Conservation (phyloP, 352 stramenopile genomes). For the Phytopythium cucurbitacearum region DNA sequence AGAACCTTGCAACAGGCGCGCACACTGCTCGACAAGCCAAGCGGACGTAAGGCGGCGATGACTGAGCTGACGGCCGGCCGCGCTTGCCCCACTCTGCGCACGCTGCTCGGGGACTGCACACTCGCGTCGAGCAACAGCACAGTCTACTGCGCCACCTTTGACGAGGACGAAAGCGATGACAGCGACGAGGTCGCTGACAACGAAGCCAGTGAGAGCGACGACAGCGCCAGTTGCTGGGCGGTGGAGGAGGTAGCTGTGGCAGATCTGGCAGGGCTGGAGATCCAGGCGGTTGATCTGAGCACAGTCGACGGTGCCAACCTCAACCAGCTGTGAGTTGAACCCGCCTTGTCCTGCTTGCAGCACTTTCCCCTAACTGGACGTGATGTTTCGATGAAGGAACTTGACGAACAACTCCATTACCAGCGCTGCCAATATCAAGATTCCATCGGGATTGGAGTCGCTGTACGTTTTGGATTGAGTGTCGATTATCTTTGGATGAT, state of each 20-base stretch:
- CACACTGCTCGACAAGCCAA: no score
- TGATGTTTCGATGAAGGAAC: no score
- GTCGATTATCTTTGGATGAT: no score
- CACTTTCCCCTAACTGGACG: no score
- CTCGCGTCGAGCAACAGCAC: background rate
- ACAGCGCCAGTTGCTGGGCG: background rate
- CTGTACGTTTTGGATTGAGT: no score
- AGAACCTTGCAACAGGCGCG: no score
- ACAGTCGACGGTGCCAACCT: constrained; percentile 1
- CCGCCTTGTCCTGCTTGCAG: no score
- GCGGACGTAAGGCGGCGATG: background rate
- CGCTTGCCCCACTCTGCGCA: constrained; percentile 2
- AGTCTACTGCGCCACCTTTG: constrained; percentile 4
- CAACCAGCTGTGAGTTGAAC: background rate
- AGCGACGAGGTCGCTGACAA: background rate
- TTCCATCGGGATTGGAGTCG: no score
- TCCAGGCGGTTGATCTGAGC: constrained; percentile 1
- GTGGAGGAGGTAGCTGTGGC: constrained; percentile 1
- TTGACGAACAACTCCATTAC: no score
- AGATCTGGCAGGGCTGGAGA: background rate
- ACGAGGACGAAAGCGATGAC: background rate
- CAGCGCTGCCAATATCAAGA: no score
- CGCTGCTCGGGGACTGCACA: constrained; percentile 3
- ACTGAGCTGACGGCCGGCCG: background rate
- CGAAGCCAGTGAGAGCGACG: background rate